These are phyloP conservation scores for Canavalia gladiata DNA, from an alignment of 306 rosid genomes.

Conservation along the genomic window DNA sequence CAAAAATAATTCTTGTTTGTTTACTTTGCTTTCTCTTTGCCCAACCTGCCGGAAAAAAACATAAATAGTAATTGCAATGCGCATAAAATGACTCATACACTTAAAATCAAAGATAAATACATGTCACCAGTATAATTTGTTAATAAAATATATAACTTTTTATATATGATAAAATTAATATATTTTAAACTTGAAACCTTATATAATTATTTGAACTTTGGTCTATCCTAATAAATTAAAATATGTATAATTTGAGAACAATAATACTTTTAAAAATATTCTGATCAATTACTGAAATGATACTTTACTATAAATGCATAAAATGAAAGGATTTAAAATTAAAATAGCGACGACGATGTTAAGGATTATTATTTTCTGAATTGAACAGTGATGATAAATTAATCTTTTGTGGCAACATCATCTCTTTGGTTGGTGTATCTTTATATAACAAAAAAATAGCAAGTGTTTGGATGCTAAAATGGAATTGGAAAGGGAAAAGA, in stretches of 20 bases:
- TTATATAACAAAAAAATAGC: neutral
- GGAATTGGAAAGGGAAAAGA: neutral
- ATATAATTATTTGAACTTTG: too few relatives aligned
- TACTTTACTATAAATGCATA: neutral
- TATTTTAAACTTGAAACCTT: too few relatives aligned
- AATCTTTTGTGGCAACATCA: neutral
- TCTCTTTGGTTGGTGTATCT: neutral
- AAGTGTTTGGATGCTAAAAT: constrained; percentile 17
- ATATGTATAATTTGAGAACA: neutral
- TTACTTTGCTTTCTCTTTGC: too few relatives aligned
- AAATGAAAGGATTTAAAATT: neutral
- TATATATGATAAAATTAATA: too few relatives aligned
- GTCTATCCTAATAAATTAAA: neutral
- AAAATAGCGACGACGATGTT: neutral
- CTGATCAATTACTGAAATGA: too few relatives aligned
- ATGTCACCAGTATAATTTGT: neutral
- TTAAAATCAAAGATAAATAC: neutral
- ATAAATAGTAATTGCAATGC: too few relatives aligned
- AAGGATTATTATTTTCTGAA: neutral
- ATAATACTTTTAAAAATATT: too few relatives aligned
- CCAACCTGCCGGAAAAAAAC: too few relatives aligned
- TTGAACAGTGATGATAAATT: neutral
- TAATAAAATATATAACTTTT: neutral
- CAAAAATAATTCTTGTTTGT: too few relatives aligned
- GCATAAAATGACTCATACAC: neutral